phyloP scores from a whole-genome alignment of 768 basidiomycete genomes.

The Tephrocybe sp. region DNA sequence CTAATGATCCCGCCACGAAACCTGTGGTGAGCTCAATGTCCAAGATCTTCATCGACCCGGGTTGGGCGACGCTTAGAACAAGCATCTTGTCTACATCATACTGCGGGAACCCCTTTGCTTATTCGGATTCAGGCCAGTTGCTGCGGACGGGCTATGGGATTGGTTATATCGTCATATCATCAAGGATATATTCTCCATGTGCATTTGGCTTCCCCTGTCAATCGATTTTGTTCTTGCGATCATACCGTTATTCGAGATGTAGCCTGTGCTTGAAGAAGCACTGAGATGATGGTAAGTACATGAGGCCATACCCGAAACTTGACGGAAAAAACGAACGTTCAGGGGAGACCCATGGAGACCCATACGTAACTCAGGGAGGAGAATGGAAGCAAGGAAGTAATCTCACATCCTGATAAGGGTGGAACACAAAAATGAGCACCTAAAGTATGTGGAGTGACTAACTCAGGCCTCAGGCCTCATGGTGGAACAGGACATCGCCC shows the following conservation, averaged over 20 bases:
- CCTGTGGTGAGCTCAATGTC: constrained; percentile 50
- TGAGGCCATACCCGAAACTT: no score
- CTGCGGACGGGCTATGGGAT: constrained; percentile 94
- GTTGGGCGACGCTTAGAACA: constrained; percentile 77
- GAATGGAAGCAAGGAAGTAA: no score
- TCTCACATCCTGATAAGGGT: no score
- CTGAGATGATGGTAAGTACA: no score
- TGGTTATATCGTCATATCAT: constrained; percentile 99
- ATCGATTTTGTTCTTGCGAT: background rate
- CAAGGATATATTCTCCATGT: constrained; percentile 88
- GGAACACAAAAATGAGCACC: no score
- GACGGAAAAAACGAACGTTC: no score
- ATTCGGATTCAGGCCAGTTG: constrained; percentile 95
- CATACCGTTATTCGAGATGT: no score
- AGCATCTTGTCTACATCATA: constrained; percentile 96
- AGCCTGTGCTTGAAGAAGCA: constrained; percentile 91
- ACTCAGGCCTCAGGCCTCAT: no score
- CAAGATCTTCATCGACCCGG: constrained; percentile 85
- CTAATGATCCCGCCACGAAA: constrained; percentile 38
- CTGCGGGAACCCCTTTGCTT: constrained; percentile 93
- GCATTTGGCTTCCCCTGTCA: constrained; percentile 24
- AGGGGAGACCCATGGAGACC: no score
- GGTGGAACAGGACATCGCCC: no score
- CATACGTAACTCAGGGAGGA: no score
- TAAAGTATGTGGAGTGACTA: no score